Base-by-base conservation (phyloP, 257 asterid genomes). In the Henckelia pumila region DNA sequence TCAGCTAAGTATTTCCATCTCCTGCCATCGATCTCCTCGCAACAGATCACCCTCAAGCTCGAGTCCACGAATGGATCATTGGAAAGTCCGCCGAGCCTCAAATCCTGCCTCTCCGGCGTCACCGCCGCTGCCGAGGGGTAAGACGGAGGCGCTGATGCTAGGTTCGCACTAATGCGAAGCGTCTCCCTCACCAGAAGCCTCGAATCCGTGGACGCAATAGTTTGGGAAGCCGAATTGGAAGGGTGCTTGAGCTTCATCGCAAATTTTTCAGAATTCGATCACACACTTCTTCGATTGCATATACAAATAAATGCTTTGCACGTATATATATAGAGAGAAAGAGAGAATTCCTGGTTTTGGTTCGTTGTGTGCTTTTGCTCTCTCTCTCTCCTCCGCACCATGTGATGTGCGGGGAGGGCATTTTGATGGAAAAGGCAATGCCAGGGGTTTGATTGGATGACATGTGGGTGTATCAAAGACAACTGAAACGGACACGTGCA, bases 161-260 rank as follows among this genome's bases (percentile, higher is more conserved):
- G 95, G 74, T 94, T 83, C 37, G 99, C 99, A 82, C 97, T 94
- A 72, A 94, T 94, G 24, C 97, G 95, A 7, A 94, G 89, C 65
- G 97, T 88, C 83, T 94, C 97, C 3, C 96, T 96, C 1, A 89
- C 96, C 20, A 94, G 91, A 49, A 88, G 80, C 71, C 81, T 74
- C 67, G 97, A 79, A 19, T 94, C 99, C 21, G 86, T 71, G 8
- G 92, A 76, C 25, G 91, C 73, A 67, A 91, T 83, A 70, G 92
- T 81, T 61, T 88, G 87, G 7, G 98, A 81, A 29, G 90, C 67
- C 24, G 96, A 81, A 76, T 73, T 85, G 0, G 95, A 72, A 14
- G 87, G 78, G 61, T 77, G 73, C 82, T 88, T 88, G 16, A 88
- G 76, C 87, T 91, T 91, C 97, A 93, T 93, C 66, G 77, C 59